Base-by-base conservation (phyloP, 805 yeast genomes). In the Pichia phayaonensis region DNA sequence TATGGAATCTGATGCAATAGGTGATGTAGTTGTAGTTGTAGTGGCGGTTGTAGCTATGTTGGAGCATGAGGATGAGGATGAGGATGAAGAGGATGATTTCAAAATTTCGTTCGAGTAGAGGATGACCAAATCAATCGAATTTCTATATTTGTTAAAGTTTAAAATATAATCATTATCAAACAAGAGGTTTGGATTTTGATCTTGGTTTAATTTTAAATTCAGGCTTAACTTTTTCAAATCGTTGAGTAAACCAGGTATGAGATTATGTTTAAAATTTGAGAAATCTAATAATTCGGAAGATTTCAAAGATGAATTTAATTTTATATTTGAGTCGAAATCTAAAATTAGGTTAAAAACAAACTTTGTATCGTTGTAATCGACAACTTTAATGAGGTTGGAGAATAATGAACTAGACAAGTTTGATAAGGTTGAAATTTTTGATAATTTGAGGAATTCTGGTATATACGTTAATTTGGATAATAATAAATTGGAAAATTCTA, bases 401-500 rank as follows among this genome's bases (percentile, higher is more conserved):
- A 55, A 53, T 16, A 52, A 34, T 24, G 40, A 39, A 12, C 29
- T 36, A 40, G 40, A 22, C 18, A 27, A 3, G 24, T 31, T n/a
- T 36, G 23, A 38, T 46, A 47, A 34, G 27, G 46, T 15, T 16
- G n/a, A 6, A 16, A 22, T 40, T n/a, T n/a, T 39, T 39, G 31
- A 27, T 6, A 13, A n/a, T 24, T 42, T 49, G 12, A 39, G 15
- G 16, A 45, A 44, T 20, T 47, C 34, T 21, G 58, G 58, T 13
- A 54, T 51, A 36, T 53, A 53, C 2, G 38, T 22, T 27, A 59
- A 36, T 46, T 57, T 57, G 8, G 55, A 34, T 21, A 51, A 39
- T 5, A 52, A 29, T 4, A 54, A 42, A 16, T 54, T 45, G 8
- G 57, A 46, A 45, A 62, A 58, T 47, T 63, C 65, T 13, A 61